These are phyloP conservation scores for Didymella glomerata DNA, from an alignment of 2,329 filamentous ascomycete genomes.

Conservation along the genomic window DNA sequence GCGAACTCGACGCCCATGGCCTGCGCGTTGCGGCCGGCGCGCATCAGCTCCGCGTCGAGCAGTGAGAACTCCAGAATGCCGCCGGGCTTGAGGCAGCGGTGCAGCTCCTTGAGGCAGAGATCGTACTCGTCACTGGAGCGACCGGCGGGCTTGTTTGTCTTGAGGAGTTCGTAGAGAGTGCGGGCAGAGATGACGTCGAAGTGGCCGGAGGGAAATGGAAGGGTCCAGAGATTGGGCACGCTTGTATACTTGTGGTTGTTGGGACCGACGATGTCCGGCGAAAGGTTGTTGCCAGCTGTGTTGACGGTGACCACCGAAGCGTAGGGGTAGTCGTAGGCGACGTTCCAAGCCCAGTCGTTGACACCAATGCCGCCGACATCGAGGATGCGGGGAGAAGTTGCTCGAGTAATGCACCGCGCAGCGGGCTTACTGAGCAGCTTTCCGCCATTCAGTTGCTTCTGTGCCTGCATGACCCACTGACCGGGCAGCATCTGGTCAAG, in stretches of 20 bases:
- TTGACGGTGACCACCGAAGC: constrained; percentile 88
- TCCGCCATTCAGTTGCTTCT: constrained; percentile 68
- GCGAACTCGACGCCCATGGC: constrained; percentile 91
- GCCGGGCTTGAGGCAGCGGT: constrained; percentile 89
- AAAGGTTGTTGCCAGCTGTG: constrained; percentile 58
- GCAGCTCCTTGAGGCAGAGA: constrained; percentile 81
- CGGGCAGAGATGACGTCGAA: constrained; percentile 94
- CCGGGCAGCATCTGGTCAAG: constrained; percentile 71
- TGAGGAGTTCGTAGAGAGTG: constrained; percentile 84
- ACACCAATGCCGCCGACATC: constrained; percentile 86
- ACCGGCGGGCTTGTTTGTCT: constrained; percentile 64
- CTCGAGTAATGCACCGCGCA: constrained; percentile 57
- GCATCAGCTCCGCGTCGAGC: constrained; percentile 89
- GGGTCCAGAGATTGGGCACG: constrained; percentile 76
- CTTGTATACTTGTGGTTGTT: constrained; percentile 85
- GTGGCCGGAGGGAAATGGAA: constrained; percentile 85
- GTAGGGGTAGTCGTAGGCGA: constrained; percentile 84
- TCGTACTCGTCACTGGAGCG: constrained; percentile 80
- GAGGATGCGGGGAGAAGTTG: constrained; percentile 74
- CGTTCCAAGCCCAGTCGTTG: constrained; percentile 96
- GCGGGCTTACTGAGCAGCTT: constrained; percentile 64
- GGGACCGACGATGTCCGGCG: constrained; percentile 72
- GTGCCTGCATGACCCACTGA: constrained; percentile 70
- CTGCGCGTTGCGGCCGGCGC: constrained; percentile 78
- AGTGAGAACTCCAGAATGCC: constrained; percentile 92